phyloP scores from a whole-genome alignment of 176 grass and related monocot species.

The Ananas comosus region DNA sequence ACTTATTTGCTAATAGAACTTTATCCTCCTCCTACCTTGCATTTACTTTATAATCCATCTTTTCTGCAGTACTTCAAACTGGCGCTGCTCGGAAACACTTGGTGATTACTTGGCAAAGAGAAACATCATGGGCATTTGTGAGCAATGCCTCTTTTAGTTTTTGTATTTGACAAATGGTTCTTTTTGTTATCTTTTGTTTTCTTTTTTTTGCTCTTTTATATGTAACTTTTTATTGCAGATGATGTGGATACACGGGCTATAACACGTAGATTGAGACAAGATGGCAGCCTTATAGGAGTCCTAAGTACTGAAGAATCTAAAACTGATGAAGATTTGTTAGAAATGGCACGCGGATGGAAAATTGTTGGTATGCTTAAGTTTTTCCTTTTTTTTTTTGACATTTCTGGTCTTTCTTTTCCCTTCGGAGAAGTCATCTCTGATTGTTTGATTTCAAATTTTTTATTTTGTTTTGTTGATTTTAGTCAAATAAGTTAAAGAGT shows the following conservation, averaged over 20 bases:
- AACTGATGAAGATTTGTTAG: slow-evolving; percentile 54
- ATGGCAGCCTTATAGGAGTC: slow-evolving; percentile 96
- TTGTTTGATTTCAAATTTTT: too few relatives aligned
- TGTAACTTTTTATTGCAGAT: slow-evolving; percentile 28
- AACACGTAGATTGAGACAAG: slow-evolving; percentile 81
- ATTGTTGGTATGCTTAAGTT: slow-evolving; percentile 55
- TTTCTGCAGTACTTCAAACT: slow-evolving; percentile 71
- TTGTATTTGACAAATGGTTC: neutral
- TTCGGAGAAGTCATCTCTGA: too few relatives aligned
- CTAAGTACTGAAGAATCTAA: slow-evolving; percentile 73
- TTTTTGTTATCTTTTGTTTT: neutral
- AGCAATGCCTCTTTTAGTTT: slow-evolving; percentile 19
- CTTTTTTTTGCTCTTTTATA: neutral
- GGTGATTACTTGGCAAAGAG: slow-evolving; percentile 75
- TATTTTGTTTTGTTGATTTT: too few relatives aligned
- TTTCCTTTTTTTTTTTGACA: too few relatives aligned
- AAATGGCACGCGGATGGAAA: slow-evolving; percentile 81
- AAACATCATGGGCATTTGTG: slow-evolving; percentile 97
- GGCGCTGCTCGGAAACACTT: slow-evolving; percentile 76
- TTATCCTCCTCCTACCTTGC: neutral
- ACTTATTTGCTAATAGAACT: neutral
- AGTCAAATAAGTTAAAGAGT: too few relatives aligned
- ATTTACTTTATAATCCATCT: neutral
- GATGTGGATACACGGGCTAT: slow-evolving; percentile 92
- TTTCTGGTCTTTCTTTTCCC: too few relatives aligned